Conservation (phyloP, 2,329 filamentous ascomycete species). For the Trichoderma arundinaceum region DNA sequence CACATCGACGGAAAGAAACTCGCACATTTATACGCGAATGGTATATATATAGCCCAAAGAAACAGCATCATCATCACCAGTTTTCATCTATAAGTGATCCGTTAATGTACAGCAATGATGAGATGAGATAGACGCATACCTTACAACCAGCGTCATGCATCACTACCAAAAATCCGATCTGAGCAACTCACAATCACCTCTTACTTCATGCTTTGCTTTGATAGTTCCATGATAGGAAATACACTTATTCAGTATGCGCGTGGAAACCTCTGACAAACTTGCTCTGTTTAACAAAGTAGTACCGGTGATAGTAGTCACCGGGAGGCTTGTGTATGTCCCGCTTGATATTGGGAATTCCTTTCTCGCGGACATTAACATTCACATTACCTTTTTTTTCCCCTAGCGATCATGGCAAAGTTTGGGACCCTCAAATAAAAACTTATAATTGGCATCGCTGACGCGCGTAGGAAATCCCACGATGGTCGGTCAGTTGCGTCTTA, state of each 20-base stretch:
- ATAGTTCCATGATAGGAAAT: too few species aligned
- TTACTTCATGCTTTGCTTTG: neutral
- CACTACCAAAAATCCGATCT: neutral
- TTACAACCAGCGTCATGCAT: too few species aligned
- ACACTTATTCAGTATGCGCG: neutral
- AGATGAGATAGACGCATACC: neutral
- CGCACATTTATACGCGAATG: neutral
- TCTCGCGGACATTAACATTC: too few species aligned
- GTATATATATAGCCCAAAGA: neutral
- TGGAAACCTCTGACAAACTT: neutral
- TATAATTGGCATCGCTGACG: neutral
- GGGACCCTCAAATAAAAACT: too few species aligned
- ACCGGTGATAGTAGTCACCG: conserved; percentile 4
- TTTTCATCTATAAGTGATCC: neutral
- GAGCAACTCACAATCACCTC: neutral
- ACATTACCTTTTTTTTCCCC: too few species aligned
- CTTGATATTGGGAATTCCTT: neutral
- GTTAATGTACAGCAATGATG: neutral
- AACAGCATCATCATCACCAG: neutral
- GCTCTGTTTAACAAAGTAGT: neutral
- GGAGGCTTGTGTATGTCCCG: neutral
- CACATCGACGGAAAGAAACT: neutral
- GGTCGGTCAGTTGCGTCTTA: neutral
- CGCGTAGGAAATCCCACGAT: neutral
- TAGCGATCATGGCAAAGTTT: too few species aligned